Base-by-base conservation (phyloP, 441 rosid species). In the Biscutella laevigata region DNA sequence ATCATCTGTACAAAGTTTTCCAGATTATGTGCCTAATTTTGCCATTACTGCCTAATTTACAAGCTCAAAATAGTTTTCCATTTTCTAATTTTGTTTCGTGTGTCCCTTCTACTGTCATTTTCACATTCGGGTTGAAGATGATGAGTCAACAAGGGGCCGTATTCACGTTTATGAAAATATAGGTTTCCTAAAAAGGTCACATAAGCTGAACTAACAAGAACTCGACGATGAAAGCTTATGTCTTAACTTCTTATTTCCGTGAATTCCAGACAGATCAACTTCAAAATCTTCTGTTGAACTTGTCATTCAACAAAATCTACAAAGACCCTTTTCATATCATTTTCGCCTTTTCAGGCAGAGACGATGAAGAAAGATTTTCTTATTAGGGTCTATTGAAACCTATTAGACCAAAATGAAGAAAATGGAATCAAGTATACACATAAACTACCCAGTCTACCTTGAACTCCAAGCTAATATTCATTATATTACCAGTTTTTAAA, bases 1-100 rank as follows among this genome's bases (percentile, higher is more conserved):
- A 38, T 63, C 49, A 41, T 30, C 38, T 29, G 38, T 10, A 38
- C 42, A 54, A 50, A 46, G 37, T 38, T 8, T 37, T 46, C 4
- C 15, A 62, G 27, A 36, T 44, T 33, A 11, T 53, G 20, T 52
- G 39, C 33, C 38, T 46, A 29, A 5, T 17, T n/a, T 44, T 11
- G 5, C 7, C 27, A n/a, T n/a, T 48, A 37, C 28, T 27, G 33
- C 17, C 38, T 62, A 45, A 22, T 46, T 38, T 29, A 21, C 12
- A 62, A 40, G 55, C 55, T 15, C 22, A n/a, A 29, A 16, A n/a
- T 26, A 11, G 29, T 27, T 57, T 14, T 43, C n/a, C 35, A 43
- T 32, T 43, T 44, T 7, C 34, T 61, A 19, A 4, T 17, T 17
- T 1, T 6, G 10, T 17, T 32, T 29, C 19, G 17, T 61, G 26